A percentile compares a stretch with the other conserved stretches of the same genome.
These are phyloP conservation scores for Fusarium sambucinum DNA, from an alignment of 2,329 filamentous ascomycete species.

Conservation along the genomic window DNA sequence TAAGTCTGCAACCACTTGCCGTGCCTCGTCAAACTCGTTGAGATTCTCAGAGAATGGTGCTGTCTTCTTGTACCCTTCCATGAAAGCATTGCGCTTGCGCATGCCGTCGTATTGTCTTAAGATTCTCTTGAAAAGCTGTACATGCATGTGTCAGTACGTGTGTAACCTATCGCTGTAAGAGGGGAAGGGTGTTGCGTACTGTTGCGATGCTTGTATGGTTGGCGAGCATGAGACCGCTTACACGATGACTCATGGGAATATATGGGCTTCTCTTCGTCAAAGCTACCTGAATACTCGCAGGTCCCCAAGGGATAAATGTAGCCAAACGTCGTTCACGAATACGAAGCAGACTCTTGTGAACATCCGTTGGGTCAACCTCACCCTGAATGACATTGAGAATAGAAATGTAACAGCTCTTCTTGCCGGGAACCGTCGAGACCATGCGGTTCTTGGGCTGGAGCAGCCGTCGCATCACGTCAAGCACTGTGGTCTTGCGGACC, in stretches of 20 bases:
- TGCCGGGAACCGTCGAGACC: constrained; percentile 94
- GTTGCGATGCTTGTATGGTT: constrained; percentile 98
- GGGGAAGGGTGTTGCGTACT: constrained; percentile 58
- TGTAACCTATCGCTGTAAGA: neutral
- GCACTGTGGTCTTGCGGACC: constrained; percentile 95
- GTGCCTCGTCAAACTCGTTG: constrained; percentile 93
- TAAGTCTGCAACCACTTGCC: constrained; percentile 89
- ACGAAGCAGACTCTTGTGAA: constrained; percentile 96
- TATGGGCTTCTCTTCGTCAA: constrained; percentile 97
- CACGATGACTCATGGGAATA: constrained; percentile 91
- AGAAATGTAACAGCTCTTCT: constrained; percentile 99
- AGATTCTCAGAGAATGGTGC: constrained; percentile 92
- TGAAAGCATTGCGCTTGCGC: constrained; percentile 95
- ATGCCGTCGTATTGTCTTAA: constrained; percentile 92
- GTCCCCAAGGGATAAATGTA: constrained; percentile 98
- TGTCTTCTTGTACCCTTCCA: constrained; percentile 96
- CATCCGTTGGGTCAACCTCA: constrained; percentile 96
- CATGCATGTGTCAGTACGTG: constrained; percentile 6
- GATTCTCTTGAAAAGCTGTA: constrained; percentile 89
- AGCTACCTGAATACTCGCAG: constrained; percentile 96
- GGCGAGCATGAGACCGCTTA: constrained; percentile 96
- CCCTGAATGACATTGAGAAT: constrained; percentile 99
- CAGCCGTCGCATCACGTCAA: constrained; percentile 96
- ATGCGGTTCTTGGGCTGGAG: constrained; percentile 99
- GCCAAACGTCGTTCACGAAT: constrained; percentile 94